Evolutionary conservation across 345 rosid genomes (phyloP).

Genomic region (Hirschfeldia incana): DNA sequence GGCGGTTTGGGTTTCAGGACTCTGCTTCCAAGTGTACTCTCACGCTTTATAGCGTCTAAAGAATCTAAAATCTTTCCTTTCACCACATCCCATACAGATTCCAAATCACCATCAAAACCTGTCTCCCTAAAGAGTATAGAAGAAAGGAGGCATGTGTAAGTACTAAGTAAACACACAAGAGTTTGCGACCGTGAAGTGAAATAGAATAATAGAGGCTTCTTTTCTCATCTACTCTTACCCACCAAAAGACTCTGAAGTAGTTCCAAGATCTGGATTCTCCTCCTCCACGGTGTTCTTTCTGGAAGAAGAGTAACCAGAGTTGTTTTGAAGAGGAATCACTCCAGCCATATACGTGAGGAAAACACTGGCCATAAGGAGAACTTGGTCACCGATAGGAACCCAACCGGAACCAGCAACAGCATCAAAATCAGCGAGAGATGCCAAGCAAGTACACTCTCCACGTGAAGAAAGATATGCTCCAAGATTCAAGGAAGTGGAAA

Average conservation of each 20-base stretch:
- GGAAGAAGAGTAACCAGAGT: constrained; percentile 36
- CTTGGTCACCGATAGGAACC: constrained; percentile 67
- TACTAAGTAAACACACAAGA: constrained; percentile 9
- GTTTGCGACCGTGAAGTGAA: constrained; percentile 1
- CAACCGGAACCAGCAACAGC: constrained; percentile 52
- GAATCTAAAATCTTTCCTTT: constrained; percentile 72
- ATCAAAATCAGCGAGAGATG: constrained; percentile 56
- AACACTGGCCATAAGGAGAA: constrained; percentile 67
- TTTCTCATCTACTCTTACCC: constrained; percentile 72
- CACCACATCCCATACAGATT: constrained; percentile 61
- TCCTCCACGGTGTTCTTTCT: constrained; percentile 37
- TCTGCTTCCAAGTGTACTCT: constrained; percentile 43
- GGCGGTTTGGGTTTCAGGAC: constrained; percentile 49
- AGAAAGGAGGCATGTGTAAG: background rate
- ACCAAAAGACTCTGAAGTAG: constrained; percentile 67
- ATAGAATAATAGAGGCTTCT: background rate
- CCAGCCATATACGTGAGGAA: constrained; percentile 85
- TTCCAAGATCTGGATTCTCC: constrained; percentile 38
- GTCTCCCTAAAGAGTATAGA: constrained; percentile 38
- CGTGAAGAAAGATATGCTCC: background rate
- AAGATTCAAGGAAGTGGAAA: constrained; percentile 36
- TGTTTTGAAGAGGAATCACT: constrained; percentile 60
- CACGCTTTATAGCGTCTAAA: constrained; percentile 52
- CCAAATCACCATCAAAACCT: constrained; percentile 43
- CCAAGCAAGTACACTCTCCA: constrained; percentile 44